A percentile compares a stretch with the other conserved stretches of the same genome.
phyloP scores from a whole-genome alignment of 1,139 yeast genomes.

The Oligophagozyma castellii region DNA sequence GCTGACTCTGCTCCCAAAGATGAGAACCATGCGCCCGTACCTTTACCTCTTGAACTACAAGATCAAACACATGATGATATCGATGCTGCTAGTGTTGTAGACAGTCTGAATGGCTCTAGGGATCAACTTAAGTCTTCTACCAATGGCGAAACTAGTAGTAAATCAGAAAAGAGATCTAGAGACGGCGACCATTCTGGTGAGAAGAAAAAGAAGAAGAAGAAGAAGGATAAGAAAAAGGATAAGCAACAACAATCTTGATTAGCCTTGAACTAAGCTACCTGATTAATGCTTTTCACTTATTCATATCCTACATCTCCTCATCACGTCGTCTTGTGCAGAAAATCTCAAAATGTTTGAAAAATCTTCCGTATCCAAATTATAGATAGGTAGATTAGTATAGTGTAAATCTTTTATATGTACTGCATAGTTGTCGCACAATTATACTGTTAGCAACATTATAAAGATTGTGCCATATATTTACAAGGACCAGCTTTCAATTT shows the following conservation, averaged over 20 bases:
- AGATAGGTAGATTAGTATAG: no score
- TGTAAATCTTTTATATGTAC: no score
- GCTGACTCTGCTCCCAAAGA: constrained; percentile 9
- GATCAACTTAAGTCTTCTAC: not conserved
- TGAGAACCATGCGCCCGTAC: constrained; percentile 28
- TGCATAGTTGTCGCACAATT: no score
- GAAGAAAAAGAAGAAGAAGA: constrained; percentile 32
- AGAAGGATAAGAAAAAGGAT: constrained; percentile 30
- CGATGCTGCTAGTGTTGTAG: constrained; percentile 19
- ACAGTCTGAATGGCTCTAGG: no score
- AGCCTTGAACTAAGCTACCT: not conserved
- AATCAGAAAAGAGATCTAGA: not conserved
- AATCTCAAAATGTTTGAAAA: no score
- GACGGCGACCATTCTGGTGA: constrained; percentile 24
- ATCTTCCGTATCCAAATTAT: no score
- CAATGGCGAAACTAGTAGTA: not conserved
- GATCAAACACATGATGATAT: constrained; percentile 25
- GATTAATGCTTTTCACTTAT: no score
- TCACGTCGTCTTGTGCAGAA: no score
- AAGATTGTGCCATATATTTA: no score
- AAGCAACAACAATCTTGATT: constrained; percentile 7
- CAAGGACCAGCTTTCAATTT: constrained; percentile 1
- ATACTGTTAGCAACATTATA: no score
- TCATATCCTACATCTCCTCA: no score
- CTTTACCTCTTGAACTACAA: constrained; percentile 25